Base-by-base conservation (phyloP, 2,329 filamentous ascomycete genomes). In the Helminthosporium solani region DNA sequence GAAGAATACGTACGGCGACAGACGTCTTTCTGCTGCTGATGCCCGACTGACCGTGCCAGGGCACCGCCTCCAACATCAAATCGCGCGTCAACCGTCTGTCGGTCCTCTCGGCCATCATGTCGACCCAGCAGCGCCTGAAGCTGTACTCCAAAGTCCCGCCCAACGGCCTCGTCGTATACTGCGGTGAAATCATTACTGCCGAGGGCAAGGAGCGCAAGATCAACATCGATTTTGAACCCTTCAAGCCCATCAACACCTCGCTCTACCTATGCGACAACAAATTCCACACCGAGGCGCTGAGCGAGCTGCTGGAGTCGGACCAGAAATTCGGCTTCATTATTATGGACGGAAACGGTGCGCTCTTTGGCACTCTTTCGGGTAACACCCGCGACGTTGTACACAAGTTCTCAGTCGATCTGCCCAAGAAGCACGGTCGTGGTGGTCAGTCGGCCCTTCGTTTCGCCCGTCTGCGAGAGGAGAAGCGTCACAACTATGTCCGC, bases 391-490 rank as follows among this genome's bases (percentile, higher is more conserved):
- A 99, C 63, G 82, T 99, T 40, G 81, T 97, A 42, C 94, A 99
- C 78, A 99, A 99, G 76, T 96, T 99, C 78, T 90, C 88, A 16
- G 94, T 99, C 71, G 95, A 99, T 80, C 80, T 99, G 47, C 94
- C 94, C 72, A 99, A 99, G 85, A 99, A 99, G 82, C 94, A 99
- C 83, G 94, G 94, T 56, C 91, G 94, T 87, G 94, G 94, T 91
- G 94, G 94, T 82, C 95, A 99, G 80, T 99, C 94, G 59, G 94
- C 94, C 50, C 83, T 99, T 67, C 95, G 94, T 92, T 99, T 99
- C 75, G 90, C 94, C 54, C 94, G 94, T 91, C 87, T 99, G 49
- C 86, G 94, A 81, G 94, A 99, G 74, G 94, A 99, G 76, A 99
- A 99, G 79, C 91, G 94, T 61, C 94, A 99, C 84, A 99, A 99